A percentile compares a stretch with the other conserved stretches of the same genome.
Evolutionary conservation across 352 stramenopile species (phyloP).

Genomic region (Pythium grandisporangium): DNA sequence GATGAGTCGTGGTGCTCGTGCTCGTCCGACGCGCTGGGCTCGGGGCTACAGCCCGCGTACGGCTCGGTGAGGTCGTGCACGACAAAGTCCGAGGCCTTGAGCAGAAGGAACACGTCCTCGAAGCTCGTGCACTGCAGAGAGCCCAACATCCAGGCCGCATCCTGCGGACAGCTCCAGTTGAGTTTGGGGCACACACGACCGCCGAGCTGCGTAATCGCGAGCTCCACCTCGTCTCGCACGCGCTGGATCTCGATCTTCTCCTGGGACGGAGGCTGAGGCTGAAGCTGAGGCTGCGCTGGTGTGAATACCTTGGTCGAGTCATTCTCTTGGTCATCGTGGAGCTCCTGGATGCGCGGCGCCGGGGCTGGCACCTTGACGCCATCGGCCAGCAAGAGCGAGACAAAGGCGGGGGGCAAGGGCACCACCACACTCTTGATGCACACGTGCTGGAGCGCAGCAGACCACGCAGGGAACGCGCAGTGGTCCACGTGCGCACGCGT

Average conservation of each 20-base stretch:
- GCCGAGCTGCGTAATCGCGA: slow-evolving; percentile 47
- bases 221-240: slow-evolving; percentile 53
- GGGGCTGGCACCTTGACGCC: slow-evolving; percentile 34
- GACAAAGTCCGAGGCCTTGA: slow-evolving; percentile 84
- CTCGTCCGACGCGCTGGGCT: no score
- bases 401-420: slow-evolving; percentile 34
- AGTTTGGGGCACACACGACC: slow-evolving; percentile 85
- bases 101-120: slow-evolving; percentile 76
- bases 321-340: slow-evolving; percentile 15
- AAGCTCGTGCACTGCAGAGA: slow-evolving; percentile 70
- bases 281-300: no score
- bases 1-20: no score
- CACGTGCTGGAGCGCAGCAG: slow-evolving; percentile 39
- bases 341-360: slow-evolving; percentile 7
- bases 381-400: slow-evolving; percentile 58
- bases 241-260: slow-evolving; percentile 23
- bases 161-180: slow-evolving; percentile 91
- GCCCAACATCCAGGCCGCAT: slow-evolving; percentile 90
- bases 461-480: slow-evolving; percentile 73
- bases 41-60: slow-evolving; percentile 76
- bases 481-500: slow-evolving; percentile 65
- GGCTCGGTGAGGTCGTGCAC: slow-evolving; percentile 86
- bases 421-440: slow-evolving; percentile 60
- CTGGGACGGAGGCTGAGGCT: slow-evolving; percentile 13
- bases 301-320: no score